Conservation (phyloP, 73 alveolate species). For the Tetrahymena borealis region DNA sequence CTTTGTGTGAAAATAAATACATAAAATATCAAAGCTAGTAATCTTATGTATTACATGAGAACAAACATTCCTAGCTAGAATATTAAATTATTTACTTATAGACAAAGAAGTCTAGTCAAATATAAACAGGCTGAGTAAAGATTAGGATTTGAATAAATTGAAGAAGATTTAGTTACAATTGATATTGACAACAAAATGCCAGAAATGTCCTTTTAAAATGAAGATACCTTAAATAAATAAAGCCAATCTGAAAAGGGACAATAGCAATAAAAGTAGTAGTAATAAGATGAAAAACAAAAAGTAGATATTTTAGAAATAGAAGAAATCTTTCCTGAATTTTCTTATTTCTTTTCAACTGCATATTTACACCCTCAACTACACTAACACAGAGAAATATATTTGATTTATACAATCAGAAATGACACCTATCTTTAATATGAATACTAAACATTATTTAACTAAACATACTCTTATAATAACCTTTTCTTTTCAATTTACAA, state of each 20-base stretch:
- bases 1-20: neutral
- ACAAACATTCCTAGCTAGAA: neutral
- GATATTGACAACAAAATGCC: too few relatives aligned
- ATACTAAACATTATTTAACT: neutral
- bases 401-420: neutral
- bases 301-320: neutral
- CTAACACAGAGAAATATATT: neutral
- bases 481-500: neutral
- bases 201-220: too few relatives aligned
- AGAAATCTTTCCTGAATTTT: neutral
- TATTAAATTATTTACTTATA: neutral
- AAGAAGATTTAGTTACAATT: neutral
- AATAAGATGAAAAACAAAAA: neutral
- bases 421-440: neutral
- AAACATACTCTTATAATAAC: neutral
- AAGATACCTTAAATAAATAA: too few relatives aligned
- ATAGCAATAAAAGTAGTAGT: neutral
- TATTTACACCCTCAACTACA: neutral
- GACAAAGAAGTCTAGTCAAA: neutral
- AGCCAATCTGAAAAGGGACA: neutral
- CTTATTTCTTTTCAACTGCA: neutral
- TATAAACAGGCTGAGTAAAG: neutral
- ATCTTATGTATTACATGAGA: neutral
- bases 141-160: neutral
- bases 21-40: neutral